phyloP scores from a whole-genome alignment of 2,329 filamentous ascomycete species.

The Alternaria angustiovoidea region DNA sequence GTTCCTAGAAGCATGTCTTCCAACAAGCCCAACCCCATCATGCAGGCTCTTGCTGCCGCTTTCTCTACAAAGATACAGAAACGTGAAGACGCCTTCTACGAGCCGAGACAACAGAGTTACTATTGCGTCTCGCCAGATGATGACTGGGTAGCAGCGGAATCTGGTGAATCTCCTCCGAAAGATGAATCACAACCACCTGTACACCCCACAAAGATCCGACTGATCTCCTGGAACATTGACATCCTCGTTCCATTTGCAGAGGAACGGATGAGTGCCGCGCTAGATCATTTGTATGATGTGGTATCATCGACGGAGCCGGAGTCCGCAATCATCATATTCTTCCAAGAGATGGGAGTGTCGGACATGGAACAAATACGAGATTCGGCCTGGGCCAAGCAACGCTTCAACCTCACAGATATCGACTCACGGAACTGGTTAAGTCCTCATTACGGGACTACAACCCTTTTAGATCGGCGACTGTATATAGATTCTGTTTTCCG shows the following conservation, averaged over 20 bases:
- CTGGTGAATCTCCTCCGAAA: background rate
- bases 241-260: slow-evolving; percentile 50
- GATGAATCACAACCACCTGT: background rate
- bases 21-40: background rate
- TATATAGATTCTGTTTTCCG: slow-evolving; percentile 58
- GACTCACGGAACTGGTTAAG: slow-evolving; percentile 56
- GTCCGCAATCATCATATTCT: slow-evolving; percentile 55
- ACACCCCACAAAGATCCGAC: slow-evolving; percentile 24
- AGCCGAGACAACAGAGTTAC: slow-evolving; percentile 23
- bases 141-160: slow-evolving; percentile 1
- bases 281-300: slow-evolving; percentile 50
- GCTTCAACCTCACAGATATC: slow-evolving; percentile 61
- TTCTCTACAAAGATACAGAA: background rate
- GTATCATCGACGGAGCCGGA: slow-evolving; percentile 27
- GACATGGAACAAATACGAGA: slow-evolving; percentile 57
- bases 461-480: slow-evolving; percentile 60
- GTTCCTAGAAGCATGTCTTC: background rate
- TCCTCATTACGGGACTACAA: slow-evolving; percentile 62
- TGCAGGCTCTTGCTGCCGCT: background rate
- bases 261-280: slow-evolving; percentile 54
- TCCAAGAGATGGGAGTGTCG: slow-evolving; percentile 61
- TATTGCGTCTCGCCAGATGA: background rate
- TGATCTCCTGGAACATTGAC: slow-evolving; percentile 62
- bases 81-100: slow-evolving; percentile 17
- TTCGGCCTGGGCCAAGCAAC: slow-evolving; percentile 57